A percentile compares a stretch with the other conserved stretches of the same genome.
phyloP scores from a whole-genome alignment of 2,329 filamentous ascomycete genomes.

The Proliferodiscus dingleyae region DNA sequence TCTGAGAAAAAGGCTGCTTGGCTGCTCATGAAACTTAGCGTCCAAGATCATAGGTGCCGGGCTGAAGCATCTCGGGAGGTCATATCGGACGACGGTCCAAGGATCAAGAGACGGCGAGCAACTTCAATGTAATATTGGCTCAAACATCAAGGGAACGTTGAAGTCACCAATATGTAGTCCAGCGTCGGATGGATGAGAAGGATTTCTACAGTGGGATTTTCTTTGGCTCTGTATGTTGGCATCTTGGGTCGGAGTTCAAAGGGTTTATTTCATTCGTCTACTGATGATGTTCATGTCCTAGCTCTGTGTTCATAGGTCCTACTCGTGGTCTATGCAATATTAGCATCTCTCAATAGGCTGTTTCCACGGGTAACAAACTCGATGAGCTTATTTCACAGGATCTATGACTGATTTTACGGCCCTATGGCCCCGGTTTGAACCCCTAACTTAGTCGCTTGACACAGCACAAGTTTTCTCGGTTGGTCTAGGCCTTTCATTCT shows the following conservation, averaged over 20 bases:
- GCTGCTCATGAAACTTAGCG: constrained; percentile 44
- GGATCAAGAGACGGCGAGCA: constrained; percentile 39
- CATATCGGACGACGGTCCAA: constrained; percentile 19
- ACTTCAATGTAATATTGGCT: constrained; percentile 30
- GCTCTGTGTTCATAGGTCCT: constrained; percentile 7
- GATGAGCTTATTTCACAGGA: not conserved
- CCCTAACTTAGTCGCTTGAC: too few species aligned
- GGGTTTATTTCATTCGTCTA: not conserved
- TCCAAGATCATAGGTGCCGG: constrained; percentile 31
- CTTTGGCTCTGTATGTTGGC: not conserved
- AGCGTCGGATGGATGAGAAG: not conserved
- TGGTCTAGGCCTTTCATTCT: too few species aligned
- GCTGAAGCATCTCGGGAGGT: constrained; percentile 2
- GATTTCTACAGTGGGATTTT: constrained; percentile 2
- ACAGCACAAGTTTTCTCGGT: too few species aligned
- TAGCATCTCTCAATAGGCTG: too few species aligned
- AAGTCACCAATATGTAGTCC: too few species aligned
- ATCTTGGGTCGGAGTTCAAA: not conserved
- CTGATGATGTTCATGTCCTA: not conserved
- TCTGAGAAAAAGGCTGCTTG: constrained; percentile 43
- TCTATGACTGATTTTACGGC: too few species aligned
- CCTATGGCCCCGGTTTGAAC: too few species aligned
- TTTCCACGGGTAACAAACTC: too few species aligned
- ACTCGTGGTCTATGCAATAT: too few species aligned
- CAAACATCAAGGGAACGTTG: not conserved